Evolutionary conservation across 2,329 filamentous ascomycete species (phyloP), one percentile per base, ranked within the genome.

Genomic region (Botrytis byssoidea): DNA sequence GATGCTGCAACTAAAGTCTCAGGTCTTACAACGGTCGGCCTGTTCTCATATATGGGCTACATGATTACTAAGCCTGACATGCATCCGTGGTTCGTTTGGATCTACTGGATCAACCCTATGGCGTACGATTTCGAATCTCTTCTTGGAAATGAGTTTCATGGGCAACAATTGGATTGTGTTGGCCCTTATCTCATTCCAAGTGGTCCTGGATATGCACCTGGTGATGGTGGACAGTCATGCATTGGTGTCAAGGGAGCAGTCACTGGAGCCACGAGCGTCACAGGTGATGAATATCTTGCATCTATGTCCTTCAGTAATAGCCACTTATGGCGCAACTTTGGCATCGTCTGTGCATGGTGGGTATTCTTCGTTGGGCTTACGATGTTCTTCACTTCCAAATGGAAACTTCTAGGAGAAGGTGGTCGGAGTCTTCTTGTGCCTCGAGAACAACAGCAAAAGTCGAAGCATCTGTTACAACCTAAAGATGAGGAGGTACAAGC

Each of bases 71-170:
- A 89, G 32, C 85, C 85, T 29, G 83, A 88, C 73, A 91, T 91
- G 89, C 87, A 88, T 57, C 85, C 86, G 0, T 91, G 88, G 88
- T 85, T 91, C 35, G 81, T 83, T 4, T 91, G 89, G 89, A 79
- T 91, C 4, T 89, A 86, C 75, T 90, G 88, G 87, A 86, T 91
- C 35, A 86, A 91, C 75, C 91, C 91, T 0, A 83, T 93, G 6
- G 88, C 91, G 0, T 93, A 93, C 74, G 89, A 85, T 0, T 94
- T 93, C 74, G 89, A 93, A 76, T 87, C 87, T 0, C 81, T 94
- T 0, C 85, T 93, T 79, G 84, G 89, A 0, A 94, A 94, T 77
- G 92, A 94, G 79, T 93, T 94, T 73, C 85, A 91, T 75, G 83
- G 83, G 55, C 83, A 91, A 78, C 4, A 51, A 51, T n/a, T 51